These are phyloP conservation scores for Circinella umbellata DNA, from an alignment of 371 early-diverging fungal genomes.

Conservation along the genomic window DNA sequence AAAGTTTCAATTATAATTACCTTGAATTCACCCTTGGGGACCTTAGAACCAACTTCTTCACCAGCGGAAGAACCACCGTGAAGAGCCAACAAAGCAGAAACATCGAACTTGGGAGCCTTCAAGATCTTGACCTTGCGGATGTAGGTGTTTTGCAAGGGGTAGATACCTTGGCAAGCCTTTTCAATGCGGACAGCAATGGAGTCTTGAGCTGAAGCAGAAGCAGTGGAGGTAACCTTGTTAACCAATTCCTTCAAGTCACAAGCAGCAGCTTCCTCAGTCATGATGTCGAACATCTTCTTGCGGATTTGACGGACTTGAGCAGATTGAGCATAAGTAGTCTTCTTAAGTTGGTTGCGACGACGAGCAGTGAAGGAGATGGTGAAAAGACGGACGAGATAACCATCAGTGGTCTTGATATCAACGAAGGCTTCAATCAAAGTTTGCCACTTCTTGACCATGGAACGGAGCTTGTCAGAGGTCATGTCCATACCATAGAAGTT, in stretches of 20 bases:
- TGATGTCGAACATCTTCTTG: constrained; percentile 99
- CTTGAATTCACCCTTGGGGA: constrained; percentile 52
- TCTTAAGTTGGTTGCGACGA: constrained; percentile 94
- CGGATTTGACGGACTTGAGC: constrained; percentile 99
- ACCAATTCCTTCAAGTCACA: constrained; percentile 98
- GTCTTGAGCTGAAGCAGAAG: constrained; percentile 62
- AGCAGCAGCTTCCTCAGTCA: constrained; percentile 87
- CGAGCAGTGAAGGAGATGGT: constrained; percentile 98
- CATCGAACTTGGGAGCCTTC: constrained; percentile 97
- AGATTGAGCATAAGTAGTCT: constrained; percentile 98
- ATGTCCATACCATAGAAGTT: constrained; percentile 99
- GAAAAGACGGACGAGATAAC: constrained; percentile 98
- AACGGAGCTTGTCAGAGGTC: constrained; percentile 99
- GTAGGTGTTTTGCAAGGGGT: constrained; percentile 98
- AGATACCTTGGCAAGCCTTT: constrained; percentile 97
- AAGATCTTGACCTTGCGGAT: constrained; percentile 99
- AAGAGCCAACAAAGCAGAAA: constrained; percentile 95
- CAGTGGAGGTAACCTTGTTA: constrained; percentile 88
- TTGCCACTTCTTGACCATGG: constrained; percentile 99
- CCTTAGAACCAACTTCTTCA: constrained; percentile 85
- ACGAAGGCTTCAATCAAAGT: constrained; percentile 98
- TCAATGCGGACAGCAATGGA: constrained; percentile 96
- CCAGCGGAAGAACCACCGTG: constrained; percentile 84
- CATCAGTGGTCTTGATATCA: constrained; percentile 99
- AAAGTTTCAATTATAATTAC: too few relatives aligned